phyloP scores from a whole-genome alignment of 1,284 basidiomycete genomes.

The Cryptococcus amylolentus region DNA sequence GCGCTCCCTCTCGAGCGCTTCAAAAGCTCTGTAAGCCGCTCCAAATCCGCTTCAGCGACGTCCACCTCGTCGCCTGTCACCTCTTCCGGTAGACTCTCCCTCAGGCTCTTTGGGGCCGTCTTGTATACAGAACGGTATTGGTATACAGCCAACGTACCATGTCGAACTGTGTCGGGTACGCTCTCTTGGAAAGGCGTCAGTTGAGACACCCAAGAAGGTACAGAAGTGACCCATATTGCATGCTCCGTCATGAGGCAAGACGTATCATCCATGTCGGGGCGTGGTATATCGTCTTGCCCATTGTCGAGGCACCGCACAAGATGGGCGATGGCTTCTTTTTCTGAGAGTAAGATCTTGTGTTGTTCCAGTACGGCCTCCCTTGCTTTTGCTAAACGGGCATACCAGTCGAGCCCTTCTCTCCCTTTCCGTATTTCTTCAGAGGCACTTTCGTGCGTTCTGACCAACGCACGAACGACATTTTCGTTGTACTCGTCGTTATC shows the following conservation, averaged over 20 bases:
- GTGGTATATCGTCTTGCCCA: neutral
- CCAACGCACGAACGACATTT: slow-evolving; percentile 11
- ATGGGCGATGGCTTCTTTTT: slow-evolving; percentile 1
- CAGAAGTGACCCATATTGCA: slow-evolving; percentile 11
- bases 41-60: neutral
- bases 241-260: slow-evolving; percentile 2
- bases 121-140: slow-evolving; percentile 2
- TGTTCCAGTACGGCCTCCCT: slow-evolving; percentile 8
- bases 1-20: neutral
- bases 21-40: neutral
- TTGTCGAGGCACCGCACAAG: slow-evolving; percentile 1
- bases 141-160: neutral
- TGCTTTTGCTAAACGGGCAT: slow-evolving; percentile 17
- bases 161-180: neutral
- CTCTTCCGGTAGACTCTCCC: neutral
- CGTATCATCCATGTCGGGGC: slow-evolving; percentile 11
- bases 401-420: slow-evolving; percentile 24
- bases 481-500: slow-evolving; percentile 24
- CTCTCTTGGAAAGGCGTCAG: neutral
- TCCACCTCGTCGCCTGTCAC: slow-evolving; percentile 1
- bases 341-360: slow-evolving; percentile 8
- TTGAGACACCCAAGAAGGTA: slow-evolving; percentile 5
- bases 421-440: slow-evolving; percentile 9
- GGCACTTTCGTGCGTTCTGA: slow-evolving; percentile 8
- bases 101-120: neutral